phyloP scores from a whole-genome alignment of 495 filamentous ascomycete species.

The Daldinia grandis region DNA sequence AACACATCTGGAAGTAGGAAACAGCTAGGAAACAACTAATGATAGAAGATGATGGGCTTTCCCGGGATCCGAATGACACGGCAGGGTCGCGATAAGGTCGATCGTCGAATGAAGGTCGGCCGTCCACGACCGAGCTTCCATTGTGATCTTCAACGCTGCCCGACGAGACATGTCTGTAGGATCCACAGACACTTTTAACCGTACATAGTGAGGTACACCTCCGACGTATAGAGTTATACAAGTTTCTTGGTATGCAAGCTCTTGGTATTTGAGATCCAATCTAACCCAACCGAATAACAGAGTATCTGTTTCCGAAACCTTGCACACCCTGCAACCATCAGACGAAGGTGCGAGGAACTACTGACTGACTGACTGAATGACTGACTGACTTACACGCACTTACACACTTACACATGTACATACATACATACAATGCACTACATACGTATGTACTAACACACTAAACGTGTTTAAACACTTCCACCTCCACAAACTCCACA shows the following conservation, averaged over 20 bases:
- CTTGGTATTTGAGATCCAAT: slow-evolving; percentile 1
- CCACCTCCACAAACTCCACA: background rate
- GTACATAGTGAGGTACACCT: slow-evolving; percentile 6
- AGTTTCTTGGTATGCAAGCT: background rate
- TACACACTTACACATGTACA: too few relatives aligned
- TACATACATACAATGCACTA: too few relatives aligned
- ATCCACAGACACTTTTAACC: slow-evolving; percentile 29
- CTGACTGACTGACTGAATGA: background rate
- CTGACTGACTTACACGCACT: too few relatives aligned
- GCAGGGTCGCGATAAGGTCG: slow-evolving; percentile 32
- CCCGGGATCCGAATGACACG: slow-evolving; percentile 29
- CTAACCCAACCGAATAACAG: slow-evolving; percentile 6
- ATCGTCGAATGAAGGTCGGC: slow-evolving; percentile 20
- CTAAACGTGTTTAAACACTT: background rate
- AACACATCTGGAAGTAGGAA: slow-evolving; percentile 32
- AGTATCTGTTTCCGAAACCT: background rate
- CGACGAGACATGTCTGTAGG: slow-evolving; percentile 22
- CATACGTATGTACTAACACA: too few relatives aligned
- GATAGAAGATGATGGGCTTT: slow-evolving; percentile 16
- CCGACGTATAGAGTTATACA: slow-evolving; percentile 15
- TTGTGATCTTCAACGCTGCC: slow-evolving; percentile 42
- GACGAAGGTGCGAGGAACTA: background rate
- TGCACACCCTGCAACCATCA: background rate
- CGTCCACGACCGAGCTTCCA: slow-evolving; percentile 33
- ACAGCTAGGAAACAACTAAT: slow-evolving; percentile 33